These are phyloP conservation scores for Gelatoporia subvermispora DNA, from an alignment of 768 basidiomycete species.

Conservation along the genomic window DNA sequence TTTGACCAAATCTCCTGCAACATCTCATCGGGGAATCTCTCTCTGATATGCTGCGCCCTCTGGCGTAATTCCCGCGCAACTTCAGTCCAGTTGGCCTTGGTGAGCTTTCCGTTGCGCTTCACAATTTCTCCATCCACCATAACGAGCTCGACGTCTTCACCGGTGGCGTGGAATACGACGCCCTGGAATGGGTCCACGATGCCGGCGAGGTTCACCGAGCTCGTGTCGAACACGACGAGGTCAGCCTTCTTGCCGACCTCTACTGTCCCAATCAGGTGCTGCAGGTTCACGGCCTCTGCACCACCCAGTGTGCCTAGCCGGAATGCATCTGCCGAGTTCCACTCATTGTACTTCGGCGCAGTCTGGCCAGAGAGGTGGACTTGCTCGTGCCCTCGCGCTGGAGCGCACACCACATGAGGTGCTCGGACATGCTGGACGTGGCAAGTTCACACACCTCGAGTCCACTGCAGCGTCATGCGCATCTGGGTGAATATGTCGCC, in stretches of 20 bases:
- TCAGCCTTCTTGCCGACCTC: slow-evolving; percentile 29
- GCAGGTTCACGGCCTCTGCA: slow-evolving; percentile 24
- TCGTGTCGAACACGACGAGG: slow-evolving; percentile 23
- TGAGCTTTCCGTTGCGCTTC: slow-evolving; percentile 22
- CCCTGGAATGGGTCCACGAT: slow-evolving; percentile 22
- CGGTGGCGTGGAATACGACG: slow-evolving; percentile 24
- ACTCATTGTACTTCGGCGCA: slow-evolving; percentile 18
- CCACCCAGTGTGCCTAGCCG: slow-evolving; percentile 26
- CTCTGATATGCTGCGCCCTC: slow-evolving; percentile 15
- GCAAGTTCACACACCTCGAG: slow-evolving; percentile 15
- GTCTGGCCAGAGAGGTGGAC: slow-evolving; percentile 9
- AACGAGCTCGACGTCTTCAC: slow-evolving; percentile 26
- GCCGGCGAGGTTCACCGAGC: slow-evolving; percentile 24
- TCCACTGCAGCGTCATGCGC: slow-evolving; percentile 25
- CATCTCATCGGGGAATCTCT: slow-evolving; percentile 15
- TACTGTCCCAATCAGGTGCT: slow-evolving; percentile 21
- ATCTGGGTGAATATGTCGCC: slow-evolving; percentile 28
- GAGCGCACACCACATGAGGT: not conserved
- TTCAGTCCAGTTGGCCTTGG: slow-evolving; percentile 18
- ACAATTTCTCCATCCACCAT: slow-evolving; percentile 27
- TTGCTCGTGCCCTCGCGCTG: slow-evolving; percentile 16
- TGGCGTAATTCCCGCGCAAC: slow-evolving; percentile 20
- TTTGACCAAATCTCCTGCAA: slow-evolving; percentile 20
- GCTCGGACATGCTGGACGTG: not conserved
- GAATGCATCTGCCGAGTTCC: slow-evolving; percentile 20